phyloP scores from a whole-genome alignment of 176 grass and related monocot genomes.

The Rhynchospora pubera region DNA sequence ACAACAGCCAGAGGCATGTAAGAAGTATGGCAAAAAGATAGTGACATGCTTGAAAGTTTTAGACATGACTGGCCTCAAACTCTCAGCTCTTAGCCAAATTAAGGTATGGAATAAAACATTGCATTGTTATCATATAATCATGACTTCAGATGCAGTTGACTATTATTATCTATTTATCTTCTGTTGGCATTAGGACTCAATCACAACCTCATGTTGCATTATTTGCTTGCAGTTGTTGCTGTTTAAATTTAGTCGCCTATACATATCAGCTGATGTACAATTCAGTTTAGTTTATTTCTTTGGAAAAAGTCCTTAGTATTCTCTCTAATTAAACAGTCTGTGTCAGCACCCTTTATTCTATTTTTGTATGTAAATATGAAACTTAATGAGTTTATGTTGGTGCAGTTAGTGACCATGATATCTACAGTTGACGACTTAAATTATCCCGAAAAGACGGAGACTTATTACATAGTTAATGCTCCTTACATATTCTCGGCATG shows the following conservation, averaged over 20 bases:
- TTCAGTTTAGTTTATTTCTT: background rate
- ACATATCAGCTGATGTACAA: background rate
- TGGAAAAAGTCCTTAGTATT: background rate
- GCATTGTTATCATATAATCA: background rate
- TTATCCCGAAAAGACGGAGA: slow-evolving; percentile 95
- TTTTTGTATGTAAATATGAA: background rate
- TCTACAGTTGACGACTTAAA: slow-evolving; percentile 90
- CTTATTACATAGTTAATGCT: slow-evolving; percentile 87
- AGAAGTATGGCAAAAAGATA: slow-evolving; percentile 53
- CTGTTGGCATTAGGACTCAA: background rate
- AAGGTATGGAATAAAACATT: slow-evolving; percentile 44
- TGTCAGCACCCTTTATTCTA: background rate
- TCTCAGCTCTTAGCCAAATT: slow-evolving; percentile 85
- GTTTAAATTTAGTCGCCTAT: background rate
- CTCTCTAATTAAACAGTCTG: background rate
- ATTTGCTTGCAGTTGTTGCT: background rate
- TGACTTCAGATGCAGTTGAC: background rate
- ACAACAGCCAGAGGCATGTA: slow-evolving; percentile 63
- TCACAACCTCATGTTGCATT: background rate
- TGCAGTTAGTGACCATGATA: slow-evolving; percentile 88
- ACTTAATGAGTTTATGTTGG: background rate
- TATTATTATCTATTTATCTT: background rate
- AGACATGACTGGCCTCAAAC: slow-evolving; percentile 91
- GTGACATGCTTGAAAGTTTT: slow-evolving; percentile 85
- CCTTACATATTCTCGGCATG: slow-evolving; percentile 92